These are phyloP conservation scores for Neurospora sp. DNA, from an alignment of 495 filamentous ascomycete species.

Conservation along the genomic window DNA sequence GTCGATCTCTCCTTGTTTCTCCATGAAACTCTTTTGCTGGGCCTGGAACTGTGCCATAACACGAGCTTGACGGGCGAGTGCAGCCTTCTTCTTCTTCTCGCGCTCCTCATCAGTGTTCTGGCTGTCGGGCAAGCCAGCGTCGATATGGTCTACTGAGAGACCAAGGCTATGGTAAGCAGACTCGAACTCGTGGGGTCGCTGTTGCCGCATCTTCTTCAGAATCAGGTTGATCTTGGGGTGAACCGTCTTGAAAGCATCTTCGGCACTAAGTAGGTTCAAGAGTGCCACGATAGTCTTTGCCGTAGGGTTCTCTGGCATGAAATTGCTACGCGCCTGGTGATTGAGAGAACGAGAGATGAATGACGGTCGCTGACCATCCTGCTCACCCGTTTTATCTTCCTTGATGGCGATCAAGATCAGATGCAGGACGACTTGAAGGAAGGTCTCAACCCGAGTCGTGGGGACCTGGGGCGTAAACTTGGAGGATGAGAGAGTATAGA, in stretches of 20 bases:
- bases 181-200: constrained; percentile 58
- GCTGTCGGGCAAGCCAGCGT: constrained; percentile 43
- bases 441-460: constrained; percentile 74
- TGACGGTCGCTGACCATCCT: constrained; percentile 39
- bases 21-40: constrained; percentile 88
- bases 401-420: constrained; percentile 70
- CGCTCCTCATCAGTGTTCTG: constrained; percentile 56
- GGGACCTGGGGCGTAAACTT: constrained; percentile 61
- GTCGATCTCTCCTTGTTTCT: constrained; percentile 72
- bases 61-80: constrained; percentile 75
- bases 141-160: constrained; percentile 41
- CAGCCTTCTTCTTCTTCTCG: constrained; percentile 80
- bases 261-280: constrained; percentile 62
- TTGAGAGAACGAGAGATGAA: constrained; percentile 62
- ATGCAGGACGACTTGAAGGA: constrained; percentile 84
- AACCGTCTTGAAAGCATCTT: constrained; percentile 65
- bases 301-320: constrained; percentile 33
- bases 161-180: constrained; percentile 43
- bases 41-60: constrained; percentile 97
- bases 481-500: constrained; percentile 60
- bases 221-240: constrained; percentile 78
- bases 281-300: constrained; percentile 63
- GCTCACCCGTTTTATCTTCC: constrained; percentile 62
- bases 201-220: constrained; percentile 79
- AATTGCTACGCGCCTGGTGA: constrained; percentile 47